A percentile compares a stretch with the other conserved stretches of the same genome.
Conservation (phyloP, 306 rosid genomes). For the Pueraria montana region DNA sequence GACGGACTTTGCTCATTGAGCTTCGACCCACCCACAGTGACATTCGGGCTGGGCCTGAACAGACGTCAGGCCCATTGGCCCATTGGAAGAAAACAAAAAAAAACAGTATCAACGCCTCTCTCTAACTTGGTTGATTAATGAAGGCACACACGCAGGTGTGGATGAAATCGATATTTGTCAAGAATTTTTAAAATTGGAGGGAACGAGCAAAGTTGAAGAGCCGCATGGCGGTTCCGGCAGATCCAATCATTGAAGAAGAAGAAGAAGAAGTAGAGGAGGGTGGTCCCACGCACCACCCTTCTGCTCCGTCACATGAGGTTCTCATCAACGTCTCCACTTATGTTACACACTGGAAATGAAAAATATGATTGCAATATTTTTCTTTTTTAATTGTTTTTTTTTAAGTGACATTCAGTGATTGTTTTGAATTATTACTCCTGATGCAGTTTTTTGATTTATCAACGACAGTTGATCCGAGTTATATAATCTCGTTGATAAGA, state of each 20-base stretch:
- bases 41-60: not conserved
- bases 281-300: constrained; percentile 71
- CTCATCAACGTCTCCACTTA: not conserved
- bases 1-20: too few relatives aligned
- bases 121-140: not conserved
- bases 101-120: not conserved
- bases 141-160: not conserved
- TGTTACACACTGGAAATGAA: not conserved
- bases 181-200: constrained; percentile 49
- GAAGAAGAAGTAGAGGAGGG: constrained; percentile 38
- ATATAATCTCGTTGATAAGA: constrained; percentile 85
- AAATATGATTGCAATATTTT: constrained; percentile 15
- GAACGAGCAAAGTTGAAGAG: constrained; percentile 18
- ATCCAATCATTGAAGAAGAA: constrained; percentile 46
- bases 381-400: not conserved
- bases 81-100: not conserved
- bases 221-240: constrained; percentile 60
- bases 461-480: constrained; percentile 95
- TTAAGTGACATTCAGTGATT: constrained; percentile 14
- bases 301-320: constrained; percentile 81
- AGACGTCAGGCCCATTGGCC: not conserved
- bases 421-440: constrained; percentile 35
- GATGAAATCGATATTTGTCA: not conserved
- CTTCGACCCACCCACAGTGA: too few relatives aligned
- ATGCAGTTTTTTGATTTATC: constrained; percentile 88